Conservation (phyloP, 2,329 filamentous ascomycete genomes). For the Penicillium sp. region DNA sequence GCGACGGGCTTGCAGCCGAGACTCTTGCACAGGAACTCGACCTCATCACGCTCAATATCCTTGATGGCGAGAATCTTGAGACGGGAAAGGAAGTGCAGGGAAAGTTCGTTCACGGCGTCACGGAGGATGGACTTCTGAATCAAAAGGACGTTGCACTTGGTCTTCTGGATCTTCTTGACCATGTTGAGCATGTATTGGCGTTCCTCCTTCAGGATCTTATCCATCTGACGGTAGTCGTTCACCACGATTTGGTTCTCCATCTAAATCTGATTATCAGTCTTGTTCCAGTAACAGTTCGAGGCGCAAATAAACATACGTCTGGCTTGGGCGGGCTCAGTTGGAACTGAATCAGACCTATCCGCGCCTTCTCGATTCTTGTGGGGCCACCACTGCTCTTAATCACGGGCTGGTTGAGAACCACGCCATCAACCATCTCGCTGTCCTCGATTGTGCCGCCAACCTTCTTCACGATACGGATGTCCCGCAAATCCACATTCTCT, state of each 20-base stretch:
- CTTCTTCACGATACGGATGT: conserved; percentile 97
- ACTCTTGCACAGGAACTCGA: conserved; percentile 99
- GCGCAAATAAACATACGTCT: conserved; percentile 60
- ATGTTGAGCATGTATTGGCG: conserved; percentile 96
- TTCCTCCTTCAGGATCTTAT: conserved; percentile 99
- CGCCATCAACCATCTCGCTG: conserved; percentile 91
- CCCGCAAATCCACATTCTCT: conserved; percentile 93
- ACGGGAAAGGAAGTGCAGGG: conserved; percentile 94
- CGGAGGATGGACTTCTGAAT: conserved; percentile 98
- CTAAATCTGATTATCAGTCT: conserved; percentile 41
- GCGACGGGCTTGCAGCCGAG: conserved; percentile 98
- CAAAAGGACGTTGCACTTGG: conserved; percentile 96
- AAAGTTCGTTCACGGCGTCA: conserved; percentile 96
- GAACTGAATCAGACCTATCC: conserved; percentile 96
- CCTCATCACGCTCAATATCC: conserved; percentile 97
- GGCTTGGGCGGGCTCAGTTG: conserved; percentile 97
- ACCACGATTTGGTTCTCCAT: conserved; percentile 99
- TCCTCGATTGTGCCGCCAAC: conserved; percentile 97
- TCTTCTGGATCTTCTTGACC: conserved; percentile 99
- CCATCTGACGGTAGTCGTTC: conserved; percentile 99
- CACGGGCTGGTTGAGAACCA: conserved; percentile 88
- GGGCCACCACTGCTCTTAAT: conserved; percentile 93
- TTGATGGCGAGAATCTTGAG: conserved; percentile 94
- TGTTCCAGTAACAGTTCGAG: not conserved
- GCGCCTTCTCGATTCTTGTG: conserved; percentile 91